Base-by-base conservation (phyloP, 2,329 filamentous ascomycete species). In the Epichloe baconii region DNA sequence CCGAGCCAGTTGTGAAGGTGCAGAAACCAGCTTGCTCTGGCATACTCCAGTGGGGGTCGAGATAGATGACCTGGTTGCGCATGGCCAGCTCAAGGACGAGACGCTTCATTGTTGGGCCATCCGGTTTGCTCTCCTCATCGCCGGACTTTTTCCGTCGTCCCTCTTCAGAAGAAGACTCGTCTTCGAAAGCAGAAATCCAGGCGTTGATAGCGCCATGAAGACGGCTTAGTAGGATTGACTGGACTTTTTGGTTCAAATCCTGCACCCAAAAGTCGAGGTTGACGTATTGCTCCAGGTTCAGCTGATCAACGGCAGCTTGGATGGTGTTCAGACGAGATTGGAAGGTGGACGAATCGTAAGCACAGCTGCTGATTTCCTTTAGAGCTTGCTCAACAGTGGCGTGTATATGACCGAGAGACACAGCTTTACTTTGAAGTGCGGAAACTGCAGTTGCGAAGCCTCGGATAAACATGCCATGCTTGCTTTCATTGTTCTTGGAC, bases 31-130 rank as follows among this genome's bases (percentile, higher is more conserved):
- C 85, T 91, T 12, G 91, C 90, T 57, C 90, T 82, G 15, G 93
- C 90, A 64, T 84, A 93, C 64, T 95, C 89, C 48, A 97, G 74
- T 5, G 93, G 93, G 93, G 93, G 94, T 96, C 93, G 26, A 98
- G 79, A 62, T 95, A 95, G 58, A 99, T 95, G 57, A 96, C 86
- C 66, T 98, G 93, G 61, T 97, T 97, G 35, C 88, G 86, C 88
- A 98, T 98, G 5, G 88, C 93, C 50, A 99, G 85, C 65, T 98
- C 93, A 59, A 96, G 88, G 15, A 93, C 77, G 23, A 95, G 77
- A 34, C 78, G 80, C 60, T 79, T 82, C 69, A 95, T 81, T 3
- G 75, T 75, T 0, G 88, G 87, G 3, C 71, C 69, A 52, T 80
- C 75, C 35, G 71, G 69, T 56, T 72, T 76, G 44, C 58, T 56